phyloP scores from a whole-genome alignment of 306 rosid species.

The Ormosia emarginata region DNA sequence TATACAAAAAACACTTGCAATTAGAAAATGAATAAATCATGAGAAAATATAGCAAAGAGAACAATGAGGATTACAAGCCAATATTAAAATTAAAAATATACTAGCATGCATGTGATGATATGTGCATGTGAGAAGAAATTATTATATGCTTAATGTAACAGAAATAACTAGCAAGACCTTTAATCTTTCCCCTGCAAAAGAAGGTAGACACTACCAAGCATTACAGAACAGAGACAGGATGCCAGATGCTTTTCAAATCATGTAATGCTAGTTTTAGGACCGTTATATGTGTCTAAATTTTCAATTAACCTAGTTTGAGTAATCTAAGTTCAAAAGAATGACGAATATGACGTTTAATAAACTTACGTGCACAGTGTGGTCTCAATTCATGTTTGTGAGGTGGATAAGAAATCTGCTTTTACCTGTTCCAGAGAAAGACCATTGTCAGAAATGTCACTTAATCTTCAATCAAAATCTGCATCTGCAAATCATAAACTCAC shows the following conservation, averaged over 20 bases:
- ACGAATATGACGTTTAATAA: too few species aligned
- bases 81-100: too few species aligned
- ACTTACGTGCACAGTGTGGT: too few species aligned
- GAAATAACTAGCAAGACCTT: constrained; percentile 68
- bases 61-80: too few species aligned
- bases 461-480: constrained; percentile 42
- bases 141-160: too few species aligned
- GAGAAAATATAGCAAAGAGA: too few species aligned
- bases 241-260: background rate
- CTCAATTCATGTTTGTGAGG: too few species aligned
- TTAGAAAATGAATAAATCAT: too few species aligned
- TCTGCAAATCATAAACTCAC: constrained; percentile 33
- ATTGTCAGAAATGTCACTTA: constrained; percentile 38
- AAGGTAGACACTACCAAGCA: background rate
- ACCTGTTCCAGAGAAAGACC: constrained; percentile 44
- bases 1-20: too few species aligned
- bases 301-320: background rate
- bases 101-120: too few species aligned
- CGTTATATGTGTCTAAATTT: background rate
- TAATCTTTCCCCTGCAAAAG: constrained; percentile 78
- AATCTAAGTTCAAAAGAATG: background rate
- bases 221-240: background rate
- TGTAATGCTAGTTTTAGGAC: constrained; percentile 6
- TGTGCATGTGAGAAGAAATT: too few species aligned
- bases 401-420: too few species aligned